Conservation (phyloP, 2,329 filamentous ascomycete genomes). For the Hypoxylon sp. region DNA sequence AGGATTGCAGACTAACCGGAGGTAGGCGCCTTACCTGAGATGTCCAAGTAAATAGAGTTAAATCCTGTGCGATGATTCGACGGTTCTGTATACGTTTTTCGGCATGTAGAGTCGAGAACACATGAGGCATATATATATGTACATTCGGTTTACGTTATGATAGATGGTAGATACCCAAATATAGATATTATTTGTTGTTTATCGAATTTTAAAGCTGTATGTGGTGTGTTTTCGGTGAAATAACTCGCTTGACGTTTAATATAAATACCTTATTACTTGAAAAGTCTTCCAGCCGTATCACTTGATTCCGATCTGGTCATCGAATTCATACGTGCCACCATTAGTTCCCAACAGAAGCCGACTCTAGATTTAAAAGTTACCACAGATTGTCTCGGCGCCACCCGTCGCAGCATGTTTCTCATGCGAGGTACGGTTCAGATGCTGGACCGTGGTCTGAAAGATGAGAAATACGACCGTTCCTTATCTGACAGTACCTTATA, state of each 20-base stretch:
- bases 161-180: conserved; percentile 41
- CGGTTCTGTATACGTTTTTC: conserved; percentile 9
- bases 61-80: conserved; percentile 12
- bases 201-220: not conserved
- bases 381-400: not conserved
- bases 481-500: not conserved
- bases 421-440: not conserved
- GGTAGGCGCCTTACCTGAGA: conserved; percentile 15
- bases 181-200: conserved; percentile 22
- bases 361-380: not conserved
- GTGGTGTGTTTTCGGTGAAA: not conserved
- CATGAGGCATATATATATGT: conserved; percentile 11
- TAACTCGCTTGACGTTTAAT: not conserved
- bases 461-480: too few relatives aligned
- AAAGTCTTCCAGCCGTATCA: conserved; percentile 6
- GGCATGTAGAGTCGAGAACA: not conserved
- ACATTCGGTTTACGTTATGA: conserved; percentile 16
- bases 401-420: not conserved
- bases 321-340: not conserved
- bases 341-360: not conserved
- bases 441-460: not conserved
- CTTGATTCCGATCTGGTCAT: not conserved
- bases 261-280: not conserved
- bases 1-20: conserved; percentile 11
- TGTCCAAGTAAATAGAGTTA: conserved; percentile 21